Conservation (phyloP, 345 rosid species). For the Citrus trifoliata region DNA sequence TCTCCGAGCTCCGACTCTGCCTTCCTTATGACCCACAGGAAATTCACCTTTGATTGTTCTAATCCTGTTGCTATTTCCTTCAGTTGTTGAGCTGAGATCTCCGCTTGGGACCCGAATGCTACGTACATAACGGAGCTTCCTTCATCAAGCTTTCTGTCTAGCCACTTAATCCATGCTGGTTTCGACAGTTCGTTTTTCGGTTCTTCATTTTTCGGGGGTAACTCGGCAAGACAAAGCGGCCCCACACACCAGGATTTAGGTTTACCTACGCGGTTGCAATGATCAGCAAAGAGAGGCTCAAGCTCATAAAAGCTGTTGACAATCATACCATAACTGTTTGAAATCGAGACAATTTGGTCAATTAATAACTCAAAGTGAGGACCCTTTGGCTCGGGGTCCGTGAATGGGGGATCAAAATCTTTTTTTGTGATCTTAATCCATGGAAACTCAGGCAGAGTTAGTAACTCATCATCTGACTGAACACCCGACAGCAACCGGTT, state of each 20-base stretch:
- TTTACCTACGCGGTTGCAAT: conserved; percentile 10
- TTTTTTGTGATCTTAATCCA: conserved; percentile 53
- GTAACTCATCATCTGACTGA: conserved; percentile 38
- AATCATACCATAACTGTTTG: conserved; percentile 40
- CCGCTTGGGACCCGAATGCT: conserved; percentile 81
- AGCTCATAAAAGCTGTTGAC: conserved; percentile 67
- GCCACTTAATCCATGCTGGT: conserved; percentile 59
- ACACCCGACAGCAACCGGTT: conserved; percentile 9
- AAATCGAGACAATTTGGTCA: conserved; percentile 6
- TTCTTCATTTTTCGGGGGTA: conserved; percentile 6
- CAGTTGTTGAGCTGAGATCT: conserved; percentile 46
- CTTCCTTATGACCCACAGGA: conserved; percentile 63
- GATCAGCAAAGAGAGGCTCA: conserved; percentile 49
- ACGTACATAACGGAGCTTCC: conserved; percentile 60
- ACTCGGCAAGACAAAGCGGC: conserved; percentile 46
- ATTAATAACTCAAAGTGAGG: conserved; percentile 7
- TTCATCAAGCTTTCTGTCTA: conserved; percentile 44
- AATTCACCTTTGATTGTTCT: conserved; percentile 50
- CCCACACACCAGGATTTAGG: conserved; percentile 51
- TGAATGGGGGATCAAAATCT: conserved; percentile 24
- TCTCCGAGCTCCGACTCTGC: conserved; percentile 34
- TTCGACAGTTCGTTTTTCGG: conserved; percentile 1
- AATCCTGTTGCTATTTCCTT: conserved; percentile 54
- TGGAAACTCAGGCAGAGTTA: conserved; percentile 51
- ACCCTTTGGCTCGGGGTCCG: conserved; percentile 11